These are phyloP conservation scores for Puccinia triticina DNA, from an alignment of 1,284 basidiomycete species.

Conservation along the genomic window DNA sequence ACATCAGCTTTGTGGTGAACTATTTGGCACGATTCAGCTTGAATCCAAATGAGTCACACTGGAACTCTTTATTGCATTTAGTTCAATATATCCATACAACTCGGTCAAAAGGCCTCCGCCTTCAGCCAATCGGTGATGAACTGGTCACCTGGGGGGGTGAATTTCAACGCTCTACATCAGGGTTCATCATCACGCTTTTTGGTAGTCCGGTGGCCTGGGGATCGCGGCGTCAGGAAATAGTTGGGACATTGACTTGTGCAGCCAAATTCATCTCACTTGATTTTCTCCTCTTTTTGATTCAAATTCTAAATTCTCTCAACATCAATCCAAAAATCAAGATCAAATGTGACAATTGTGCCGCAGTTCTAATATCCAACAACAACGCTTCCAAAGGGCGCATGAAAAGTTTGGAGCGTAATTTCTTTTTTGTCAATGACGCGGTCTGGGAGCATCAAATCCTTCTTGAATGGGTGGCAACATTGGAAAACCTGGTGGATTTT, in stretches of 20 bases:
- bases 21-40: background rate
- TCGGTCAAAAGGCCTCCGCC: background rate
- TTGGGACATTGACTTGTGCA: conserved; percentile 4
- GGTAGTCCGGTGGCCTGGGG: background rate
- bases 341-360: no score
- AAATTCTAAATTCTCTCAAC: background rate
- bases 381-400: no score
- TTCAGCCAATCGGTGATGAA: background rate
- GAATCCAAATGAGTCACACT: background rate
- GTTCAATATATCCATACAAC: background rate
- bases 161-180: background rate
- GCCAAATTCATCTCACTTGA: background rate
- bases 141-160: background rate
- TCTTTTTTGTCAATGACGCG: background rate
- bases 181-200: background rate
- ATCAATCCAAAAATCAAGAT: background rate
- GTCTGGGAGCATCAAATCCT: background rate
- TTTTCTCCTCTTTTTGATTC: background rate
- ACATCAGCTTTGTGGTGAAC: background rate
- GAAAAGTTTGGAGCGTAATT: background rate
- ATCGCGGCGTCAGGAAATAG: background rate
- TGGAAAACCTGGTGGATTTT: background rate
- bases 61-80: no score
- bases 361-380: no score
- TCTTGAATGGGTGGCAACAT: background rate